Evolutionary conservation across 805 yeast species (phyloP).

Genomic region (Priceomyces melissophilus): DNA sequence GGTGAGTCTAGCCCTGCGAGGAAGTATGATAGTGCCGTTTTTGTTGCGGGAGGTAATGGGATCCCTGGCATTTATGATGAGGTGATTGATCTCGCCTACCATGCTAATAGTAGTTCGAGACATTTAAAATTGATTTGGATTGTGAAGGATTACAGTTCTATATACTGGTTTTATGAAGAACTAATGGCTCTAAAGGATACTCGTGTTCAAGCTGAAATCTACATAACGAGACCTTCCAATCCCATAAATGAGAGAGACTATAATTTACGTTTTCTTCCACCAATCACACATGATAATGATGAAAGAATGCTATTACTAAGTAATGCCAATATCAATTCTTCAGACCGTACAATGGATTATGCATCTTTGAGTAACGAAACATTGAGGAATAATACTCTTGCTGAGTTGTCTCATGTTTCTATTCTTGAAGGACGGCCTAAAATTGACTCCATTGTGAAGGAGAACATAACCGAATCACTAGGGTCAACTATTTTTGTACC

Average conservation of each 20-base stretch:
- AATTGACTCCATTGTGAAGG: conserved; percentile 29
- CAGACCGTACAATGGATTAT: too few relatives aligned
- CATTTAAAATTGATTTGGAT: conserved; percentile 55
- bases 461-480: conserved; percentile 26
- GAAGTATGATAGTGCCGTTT: conserved; percentile 25
- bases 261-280: conserved; percentile 2
- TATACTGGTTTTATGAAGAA: conserved; percentile 51
- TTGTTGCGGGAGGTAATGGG: conserved; percentile 41
- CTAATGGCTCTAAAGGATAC: conserved; percentile 22
- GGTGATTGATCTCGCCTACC: conserved; percentile 16
- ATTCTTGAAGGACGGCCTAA: conserved; percentile 45
- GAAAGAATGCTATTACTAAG: neutral
- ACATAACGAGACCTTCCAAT: conserved; percentile 25
- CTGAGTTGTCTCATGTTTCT: conserved; percentile 20
- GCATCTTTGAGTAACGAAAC: too few relatives aligned
- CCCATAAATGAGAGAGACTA: conserved; percentile 6
- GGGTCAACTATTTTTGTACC: conserved; percentile 36
- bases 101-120: conserved; percentile 6
- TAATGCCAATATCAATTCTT: too few relatives aligned
- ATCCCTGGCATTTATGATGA: conserved; percentile 41
- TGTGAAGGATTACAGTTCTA: conserved; percentile 46
- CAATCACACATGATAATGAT: neutral
- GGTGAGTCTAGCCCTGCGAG: conserved; percentile 33
- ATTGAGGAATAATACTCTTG: neutral
- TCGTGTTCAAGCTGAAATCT: conserved; percentile 28